These are phyloP conservation scores for Tulasnella calospora DNA, from an alignment of 768 basidiomycete genomes.

Conservation along the genomic window DNA sequence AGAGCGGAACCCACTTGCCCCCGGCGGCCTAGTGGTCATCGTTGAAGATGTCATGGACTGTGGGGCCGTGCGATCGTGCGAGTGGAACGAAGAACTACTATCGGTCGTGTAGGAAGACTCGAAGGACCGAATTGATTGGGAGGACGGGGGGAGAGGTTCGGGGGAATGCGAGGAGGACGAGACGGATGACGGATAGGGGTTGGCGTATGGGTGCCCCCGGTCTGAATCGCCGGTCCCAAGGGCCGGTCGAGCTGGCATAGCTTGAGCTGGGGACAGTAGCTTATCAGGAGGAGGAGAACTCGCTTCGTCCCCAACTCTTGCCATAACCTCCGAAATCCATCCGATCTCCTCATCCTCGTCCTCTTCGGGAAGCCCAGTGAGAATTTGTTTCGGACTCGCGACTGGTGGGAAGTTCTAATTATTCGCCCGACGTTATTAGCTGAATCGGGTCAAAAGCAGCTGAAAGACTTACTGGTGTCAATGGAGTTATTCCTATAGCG, in stretches of 20 bases:
- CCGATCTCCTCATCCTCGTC: neutral
- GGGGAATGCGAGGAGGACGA: conserved; percentile 5
- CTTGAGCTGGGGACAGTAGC: neutral
- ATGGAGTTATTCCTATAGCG: neutral
- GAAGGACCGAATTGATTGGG: conserved; percentile 11
- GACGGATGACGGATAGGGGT: neutral
- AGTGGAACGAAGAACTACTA: neutral
- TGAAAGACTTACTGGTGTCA: neutral
- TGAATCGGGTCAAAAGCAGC: neutral
- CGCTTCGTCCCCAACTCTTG: neutral
- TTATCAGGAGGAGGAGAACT: neutral
- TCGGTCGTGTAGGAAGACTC: conserved; percentile 1
- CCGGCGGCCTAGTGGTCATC: neutral
- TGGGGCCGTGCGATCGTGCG: neutral
- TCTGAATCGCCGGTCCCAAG: neutral
- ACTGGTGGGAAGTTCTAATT: neutral
- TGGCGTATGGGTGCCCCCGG: neutral
- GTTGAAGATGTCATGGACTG: neutral
- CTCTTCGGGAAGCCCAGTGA: neutral
- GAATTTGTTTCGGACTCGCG: neutral
- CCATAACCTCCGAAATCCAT: neutral
- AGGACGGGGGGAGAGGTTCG: neutral
- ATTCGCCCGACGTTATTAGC: neutral
- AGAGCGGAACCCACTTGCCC: too few species aligned
- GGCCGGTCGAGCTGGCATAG: neutral